Evolutionary conservation across 2,329 filamentous ascomycete genomes (phyloP).

Genomic region (Colletotrichum camelliae): DNA sequence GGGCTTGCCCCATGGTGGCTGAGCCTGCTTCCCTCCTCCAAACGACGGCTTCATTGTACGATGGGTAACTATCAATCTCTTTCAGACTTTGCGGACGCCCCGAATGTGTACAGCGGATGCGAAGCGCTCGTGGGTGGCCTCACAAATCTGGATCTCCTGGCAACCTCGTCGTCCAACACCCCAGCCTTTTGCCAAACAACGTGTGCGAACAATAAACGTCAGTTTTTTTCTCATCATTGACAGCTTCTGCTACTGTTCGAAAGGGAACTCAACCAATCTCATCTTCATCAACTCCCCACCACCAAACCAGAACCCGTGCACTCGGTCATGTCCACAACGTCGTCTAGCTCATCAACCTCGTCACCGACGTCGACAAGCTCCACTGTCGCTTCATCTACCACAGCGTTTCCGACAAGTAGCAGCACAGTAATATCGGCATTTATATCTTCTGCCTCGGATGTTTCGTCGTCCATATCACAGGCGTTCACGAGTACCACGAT

Average conservation of each 20-base stretch:
- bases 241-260: not conserved
- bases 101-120: not conserved
- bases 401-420: not conserved
- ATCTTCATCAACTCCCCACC: not conserved
- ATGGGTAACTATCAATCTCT: not conserved
- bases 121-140: not conserved
- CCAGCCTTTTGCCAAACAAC: not conserved
- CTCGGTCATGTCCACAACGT: not conserved
- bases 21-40: fast-evolving
- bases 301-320: not conserved
- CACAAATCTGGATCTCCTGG: not conserved
- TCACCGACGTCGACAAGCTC: not conserved
- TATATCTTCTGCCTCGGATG: not conserved
- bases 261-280: not conserved
- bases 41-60: fast-evolving
- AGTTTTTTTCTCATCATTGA: not conserved
- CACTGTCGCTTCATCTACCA: not conserved
- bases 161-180: not conserved
- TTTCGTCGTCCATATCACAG: not conserved
- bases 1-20: not conserved
- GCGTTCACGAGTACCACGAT: not conserved
- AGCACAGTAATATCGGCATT: not conserved
- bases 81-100: not conserved
- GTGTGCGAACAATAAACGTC: not conserved
- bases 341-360: not conserved